Conservation (phyloP, 2,329 filamentous ascomycete species). For the Aphanocladium album region DNA sequence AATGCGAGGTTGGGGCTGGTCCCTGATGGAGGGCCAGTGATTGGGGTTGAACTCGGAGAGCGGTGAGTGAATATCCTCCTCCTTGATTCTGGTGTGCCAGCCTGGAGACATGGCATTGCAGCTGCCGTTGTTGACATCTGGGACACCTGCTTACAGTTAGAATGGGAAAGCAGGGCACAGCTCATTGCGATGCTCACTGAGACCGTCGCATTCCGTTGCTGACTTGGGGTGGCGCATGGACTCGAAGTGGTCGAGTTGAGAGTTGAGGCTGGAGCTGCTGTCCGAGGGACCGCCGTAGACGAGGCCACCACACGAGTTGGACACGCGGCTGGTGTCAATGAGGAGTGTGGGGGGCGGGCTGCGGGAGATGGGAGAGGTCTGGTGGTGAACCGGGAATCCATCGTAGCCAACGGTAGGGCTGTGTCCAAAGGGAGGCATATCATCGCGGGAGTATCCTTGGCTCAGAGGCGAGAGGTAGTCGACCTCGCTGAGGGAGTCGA, state of each 20-base stretch:
- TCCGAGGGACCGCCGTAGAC: conserved; percentile 57
- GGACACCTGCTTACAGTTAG: conserved; percentile 40
- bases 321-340: conserved; percentile 50
- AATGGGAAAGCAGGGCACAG: conserved; percentile 30
- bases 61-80: conserved; percentile 41
- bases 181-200: conserved; percentile 43
- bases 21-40: conserved; percentile 44
- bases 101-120: conserved; percentile 42
- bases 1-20: conserved; percentile 45
- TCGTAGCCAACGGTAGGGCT: conserved; percentile 56
- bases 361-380: conserved; percentile 49
- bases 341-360: conserved; percentile 52
- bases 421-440: conserved; percentile 47
- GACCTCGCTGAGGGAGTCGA: conserved; percentile 57
- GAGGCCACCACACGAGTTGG: conserved; percentile 57
- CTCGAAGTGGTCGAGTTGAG: conserved; percentile 55
- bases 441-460: conserved; percentile 53
- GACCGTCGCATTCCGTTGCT: conserved; percentile 45
- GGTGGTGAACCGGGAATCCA: conserved; percentile 44
- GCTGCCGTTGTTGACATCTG: conserved; percentile 47
- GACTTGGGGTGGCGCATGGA: conserved; percentile 37
- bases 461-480: conserved; percentile 59
- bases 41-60: conserved; percentile 41
- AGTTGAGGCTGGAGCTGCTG: conserved; percentile 54
- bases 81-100: conserved; percentile 40